phyloP scores from a whole-genome alignment of 805 yeast species.

The Geotrichum ghanense region DNA sequence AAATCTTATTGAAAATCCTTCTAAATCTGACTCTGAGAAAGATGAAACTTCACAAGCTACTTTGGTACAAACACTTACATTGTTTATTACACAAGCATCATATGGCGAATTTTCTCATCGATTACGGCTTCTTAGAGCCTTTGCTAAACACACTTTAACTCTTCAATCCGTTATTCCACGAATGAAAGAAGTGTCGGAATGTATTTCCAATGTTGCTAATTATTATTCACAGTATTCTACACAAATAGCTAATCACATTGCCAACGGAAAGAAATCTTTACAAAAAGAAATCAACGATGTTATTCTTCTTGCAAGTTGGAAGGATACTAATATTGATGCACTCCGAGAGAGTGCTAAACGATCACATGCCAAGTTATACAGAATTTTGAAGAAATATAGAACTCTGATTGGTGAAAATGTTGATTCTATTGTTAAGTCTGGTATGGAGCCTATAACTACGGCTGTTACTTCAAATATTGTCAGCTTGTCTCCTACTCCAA shows the following conservation, averaged over 20 bases:
- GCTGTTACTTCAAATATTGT: background rate
- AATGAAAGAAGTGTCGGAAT: slow-evolving; percentile 19
- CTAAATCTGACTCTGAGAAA: slow-evolving; percentile 24
- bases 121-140: slow-evolving; percentile 50
- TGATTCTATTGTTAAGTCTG: slow-evolving; percentile 39
- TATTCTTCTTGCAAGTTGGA: slow-evolving; percentile 89
- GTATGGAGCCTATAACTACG: background rate
- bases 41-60: slow-evolving; percentile 26
- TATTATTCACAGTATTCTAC: slow-evolving; percentile 60
- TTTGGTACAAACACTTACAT: slow-evolving; percentile 49
- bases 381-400: slow-evolving; percentile 73
- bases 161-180: background rate
- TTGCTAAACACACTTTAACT: slow-evolving; percentile 40
- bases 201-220: slow-evolving; percentile 45
- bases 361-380: slow-evolving; percentile 77
- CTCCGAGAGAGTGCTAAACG: slow-evolving; percentile 86
- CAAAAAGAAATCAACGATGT: slow-evolving; percentile 78
- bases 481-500: background rate
- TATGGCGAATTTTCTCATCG: slow-evolving; percentile 63
- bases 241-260: slow-evolving; percentile 35
- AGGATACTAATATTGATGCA: slow-evolving; percentile 89
- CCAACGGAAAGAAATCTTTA: slow-evolving; percentile 37
- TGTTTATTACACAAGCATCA: slow-evolving; percentile 65
- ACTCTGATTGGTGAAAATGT: slow-evolving; percentile 43
- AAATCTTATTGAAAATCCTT: slow-evolving; percentile 33